A percentile compares a stretch with the other conserved stretches of the same genome.
These are phyloP conservation scores for Phaeodactylum tricornutum DNA, from an alignment of 108 stramenopile species.

Conservation along the genomic window DNA sequence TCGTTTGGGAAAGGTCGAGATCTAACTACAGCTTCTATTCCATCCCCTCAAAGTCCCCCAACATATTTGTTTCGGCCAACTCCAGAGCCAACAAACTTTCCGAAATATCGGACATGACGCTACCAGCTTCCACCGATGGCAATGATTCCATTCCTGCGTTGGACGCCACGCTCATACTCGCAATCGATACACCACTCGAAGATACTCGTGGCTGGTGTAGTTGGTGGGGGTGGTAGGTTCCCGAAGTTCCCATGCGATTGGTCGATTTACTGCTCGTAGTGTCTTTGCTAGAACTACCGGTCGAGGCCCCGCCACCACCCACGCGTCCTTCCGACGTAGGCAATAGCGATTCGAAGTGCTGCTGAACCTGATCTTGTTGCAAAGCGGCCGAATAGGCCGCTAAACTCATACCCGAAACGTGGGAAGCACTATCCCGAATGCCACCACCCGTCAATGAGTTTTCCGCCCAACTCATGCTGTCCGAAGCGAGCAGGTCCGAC, in stretches of 20 bases:
- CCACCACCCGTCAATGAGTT: constrained; percentile 8
- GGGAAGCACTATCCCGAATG: constrained; percentile 1
- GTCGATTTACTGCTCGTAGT: neutral
- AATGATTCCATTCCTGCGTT: neutral
- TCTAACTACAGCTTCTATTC: no score
- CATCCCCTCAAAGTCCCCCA: no score
- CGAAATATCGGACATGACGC: constrained; percentile 7
- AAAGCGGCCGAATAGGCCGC: no score
- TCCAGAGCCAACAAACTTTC: constrained; percentile 11
- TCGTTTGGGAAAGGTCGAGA: no score
- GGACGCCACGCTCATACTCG: neutral
- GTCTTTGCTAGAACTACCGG: neutral
- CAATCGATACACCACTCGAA: neutral
- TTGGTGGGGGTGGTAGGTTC: neutral
- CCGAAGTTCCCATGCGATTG: neutral
- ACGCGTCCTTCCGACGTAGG: neutral
- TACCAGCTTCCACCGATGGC: neutral
- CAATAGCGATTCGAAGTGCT: constrained; percentile 2
- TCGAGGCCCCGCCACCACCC: neutral
- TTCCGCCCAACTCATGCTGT: neutral
- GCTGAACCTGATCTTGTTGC: no score
- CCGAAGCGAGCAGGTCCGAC: neutral
- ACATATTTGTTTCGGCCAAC: constrained; percentile 10
- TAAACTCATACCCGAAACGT: constrained; percentile 3
- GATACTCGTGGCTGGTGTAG: neutral